Percentiles rank a stretch among this genome's conserved stretches.
Conservation (phyloP, 345 rosid species). For the Arabidopsis suecica region DNA sequence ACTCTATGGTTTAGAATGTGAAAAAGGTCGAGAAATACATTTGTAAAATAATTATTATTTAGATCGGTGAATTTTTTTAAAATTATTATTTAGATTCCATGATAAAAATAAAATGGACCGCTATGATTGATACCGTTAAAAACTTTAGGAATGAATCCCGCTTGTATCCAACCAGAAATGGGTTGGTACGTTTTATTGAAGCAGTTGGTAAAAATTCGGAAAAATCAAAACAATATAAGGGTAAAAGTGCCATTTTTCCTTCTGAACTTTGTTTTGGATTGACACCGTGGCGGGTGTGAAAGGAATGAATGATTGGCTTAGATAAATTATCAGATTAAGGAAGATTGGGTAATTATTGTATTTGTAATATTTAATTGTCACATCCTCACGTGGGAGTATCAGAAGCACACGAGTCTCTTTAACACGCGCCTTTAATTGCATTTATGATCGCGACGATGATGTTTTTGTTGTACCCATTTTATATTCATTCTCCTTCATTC, state of each 20-base stretch:
- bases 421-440: conserved; percentile 28
- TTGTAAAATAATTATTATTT: no score
- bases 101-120: background rate
- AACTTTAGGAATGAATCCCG: conserved; percentile 16
- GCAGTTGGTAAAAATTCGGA: background rate
- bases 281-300: conserved; percentile 12
- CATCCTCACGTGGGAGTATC: conserved; percentile 45
- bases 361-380: conserved; percentile 9
- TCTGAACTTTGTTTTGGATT: background rate
- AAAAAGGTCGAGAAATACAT: no score
- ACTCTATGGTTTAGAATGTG: no score
- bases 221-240: conserved; percentile 8
- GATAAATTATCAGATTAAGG: conserved; percentile 14
- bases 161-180: conserved; percentile 26
- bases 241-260: background rate
- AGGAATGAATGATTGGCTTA: conserved; percentile 28
- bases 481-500: background rate
- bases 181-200: conserved; percentile 21
- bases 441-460: conserved; percentile 25
- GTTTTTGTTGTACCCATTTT: conserved; percentile 35
- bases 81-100: no score
- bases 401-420: conserved; percentile 42
- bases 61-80: no score
- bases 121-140: conserved; percentile 28
- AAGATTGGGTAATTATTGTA: conserved; percentile 34